Evolutionary conservation across 2,329 filamentous ascomycete species (phyloP), one percentile per base, ranked within the genome.

Genomic region (Stachybotrys chlorohalonatus): DNA sequence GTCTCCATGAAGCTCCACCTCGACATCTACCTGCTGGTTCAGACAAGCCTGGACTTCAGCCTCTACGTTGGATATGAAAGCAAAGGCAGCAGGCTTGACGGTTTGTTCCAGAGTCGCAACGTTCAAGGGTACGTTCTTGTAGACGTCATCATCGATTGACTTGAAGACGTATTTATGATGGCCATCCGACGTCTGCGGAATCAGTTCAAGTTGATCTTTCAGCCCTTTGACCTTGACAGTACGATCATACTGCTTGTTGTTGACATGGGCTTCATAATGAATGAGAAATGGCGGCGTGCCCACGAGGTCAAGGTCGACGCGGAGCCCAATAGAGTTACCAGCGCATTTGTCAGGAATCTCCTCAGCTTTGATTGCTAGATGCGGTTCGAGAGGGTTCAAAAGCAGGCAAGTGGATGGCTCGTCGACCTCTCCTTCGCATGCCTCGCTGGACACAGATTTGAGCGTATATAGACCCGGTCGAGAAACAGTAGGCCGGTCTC

Each of bases 321-420:
- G 83, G 54, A 99, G 80, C 47, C 94, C 94, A 58, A 99, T 89
- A 0, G 94, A 90, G 65, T 91, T 96, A 51, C 92, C 91, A 42
- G 92, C 93, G 68, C 94, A 99, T 67, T 95, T 95, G 70, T 99
- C 94, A 53, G 90, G 88, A 48, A 99, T 91, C 58, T 91, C 86
- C 62, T 95, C 88, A 7, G 84, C 79, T 36, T 80, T 81, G 52
- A 99, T 75, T 5, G 82, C 77, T 55, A 99, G 70, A 54, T 86
- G 83, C 9, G 94, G 94, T 70, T 96, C 86, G 0, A 94, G 86
- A 6, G 94, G 94, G 60, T 97, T 99, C 60, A 95, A 79, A 53
- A 99, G 75, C 56, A 96, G 78, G 68, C 93, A 97, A n/a, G 92
- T 94, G 2, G 93, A 89, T 31, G 94, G 94, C 68, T 99, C 94